Base-by-base conservation (phyloP, 176 grass and related monocot genomes). In the Phyllostachys edulis region DNA sequence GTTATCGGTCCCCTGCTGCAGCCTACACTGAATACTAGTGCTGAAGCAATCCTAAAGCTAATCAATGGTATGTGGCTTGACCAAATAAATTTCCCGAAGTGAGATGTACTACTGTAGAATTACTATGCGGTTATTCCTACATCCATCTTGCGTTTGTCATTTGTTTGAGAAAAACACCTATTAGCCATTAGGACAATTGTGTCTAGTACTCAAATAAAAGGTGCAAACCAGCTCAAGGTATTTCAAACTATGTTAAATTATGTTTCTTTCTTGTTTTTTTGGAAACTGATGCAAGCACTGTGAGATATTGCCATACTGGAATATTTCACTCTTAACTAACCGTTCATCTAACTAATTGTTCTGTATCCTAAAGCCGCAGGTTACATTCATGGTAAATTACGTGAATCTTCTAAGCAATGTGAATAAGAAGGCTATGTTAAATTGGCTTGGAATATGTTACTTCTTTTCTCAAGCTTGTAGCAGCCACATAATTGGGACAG, bases 1-100 rank as follows among this genome's bases (percentile, higher is more conserved):
- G 89, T 94, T 68, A 86, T 86, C 0, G 89, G 92, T 69, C 86
- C 92, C 73, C 76, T 94, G 60, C 67, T 94, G 63, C 92, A 94
- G 83, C 89, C 89, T 67, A 89, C 89, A 81, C 50, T 94, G 23
- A 94, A 94, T 36, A 86, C 86, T 42, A 94, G 89, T 68, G 64
- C 89, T 69, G 89, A 88, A 86, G 63, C 34, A 78, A 84, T 94
- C 60, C 76, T 94, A 15, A 89, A 91, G 70, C 65, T 91, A 75
- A 92, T 92, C 23, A 85, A 89, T 69, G 78, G 90, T 92, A 89
- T 32, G 75, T 76, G 63, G 12, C 34, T 68, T 37, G 12, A 45
- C 60, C 47, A 76, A 71, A 26, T 54, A 80, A 40, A 37, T 63
- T 52, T 60, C 36, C 23, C 14, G 44, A 61, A 47, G 4, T 67